These are phyloP conservation scores for Gypsophila paniculata DNA, from an alignment of 179 eudicot genomes.

Conservation along the genomic window DNA sequence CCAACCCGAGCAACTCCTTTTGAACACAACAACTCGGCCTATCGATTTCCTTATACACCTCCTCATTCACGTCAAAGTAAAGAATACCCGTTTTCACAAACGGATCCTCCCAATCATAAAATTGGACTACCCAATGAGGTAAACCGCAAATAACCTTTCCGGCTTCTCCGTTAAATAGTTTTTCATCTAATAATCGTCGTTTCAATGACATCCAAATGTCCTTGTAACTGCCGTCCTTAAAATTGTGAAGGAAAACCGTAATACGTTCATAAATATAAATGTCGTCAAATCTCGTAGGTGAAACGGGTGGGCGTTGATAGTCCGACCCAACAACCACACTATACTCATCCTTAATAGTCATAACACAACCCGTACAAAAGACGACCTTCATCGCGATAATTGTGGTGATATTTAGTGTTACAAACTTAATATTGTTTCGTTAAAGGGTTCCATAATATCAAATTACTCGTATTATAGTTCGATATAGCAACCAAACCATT, in stretches of 20 bases:
- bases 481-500: constrained; percentile 8
- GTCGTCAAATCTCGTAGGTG: not conserved
- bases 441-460: constrained; percentile 12
- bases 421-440: not conserved
- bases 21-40: not conserved
- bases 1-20: constrained; percentile 5
- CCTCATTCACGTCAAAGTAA: constrained; percentile 12
- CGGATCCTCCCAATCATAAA: not conserved
- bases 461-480: not conserved
- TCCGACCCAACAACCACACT: constrained; percentile 7
- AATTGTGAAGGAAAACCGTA: not conserved
- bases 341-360: constrained; percentile 4
- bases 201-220: not conserved
- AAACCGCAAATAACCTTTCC: constrained; percentile 9
- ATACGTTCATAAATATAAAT: not conserved
- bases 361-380: constrained; percentile 11
- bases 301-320: constrained; percentile 10
- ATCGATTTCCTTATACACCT: not conserved
- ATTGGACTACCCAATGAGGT: constrained; percentile 12
- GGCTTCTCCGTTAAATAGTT: not conserved
- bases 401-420: not conserved
- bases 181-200: not conserved
- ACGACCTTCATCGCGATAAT: not conserved
- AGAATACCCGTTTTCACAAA: not conserved
- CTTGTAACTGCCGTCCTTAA: not conserved